Conservation (phyloP, 2,329 filamentous ascomycete genomes). For the Pseudocercospora crystallina region DNA sequence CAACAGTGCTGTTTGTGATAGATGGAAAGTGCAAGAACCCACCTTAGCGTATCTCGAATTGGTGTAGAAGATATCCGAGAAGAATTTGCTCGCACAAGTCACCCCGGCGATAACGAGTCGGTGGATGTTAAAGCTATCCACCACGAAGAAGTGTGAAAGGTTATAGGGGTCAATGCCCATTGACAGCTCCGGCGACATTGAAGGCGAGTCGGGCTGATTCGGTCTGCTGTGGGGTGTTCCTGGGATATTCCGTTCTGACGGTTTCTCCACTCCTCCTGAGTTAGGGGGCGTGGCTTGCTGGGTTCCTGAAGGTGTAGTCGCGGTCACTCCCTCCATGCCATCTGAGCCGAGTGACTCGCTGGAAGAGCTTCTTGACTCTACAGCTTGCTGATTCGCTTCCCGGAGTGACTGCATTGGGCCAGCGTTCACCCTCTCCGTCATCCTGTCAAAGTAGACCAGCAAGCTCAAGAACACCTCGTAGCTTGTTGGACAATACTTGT, state of each 20-base stretch:
- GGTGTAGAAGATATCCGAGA: conserved; percentile 97
- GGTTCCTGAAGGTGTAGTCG: conserved; percentile 31
- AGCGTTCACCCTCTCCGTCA: conserved; percentile 94
- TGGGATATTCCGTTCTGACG: conserved; percentile 31
- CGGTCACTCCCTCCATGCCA: conserved; percentile 31
- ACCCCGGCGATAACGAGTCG: conserved; percentile 94
- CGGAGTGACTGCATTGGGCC: conserved; percentile 67
- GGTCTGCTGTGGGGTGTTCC: conserved; percentile 39
- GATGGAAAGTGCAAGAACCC: conserved; percentile 30
- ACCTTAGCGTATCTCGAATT: conserved; percentile 99
- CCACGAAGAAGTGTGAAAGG: conserved; percentile 78
- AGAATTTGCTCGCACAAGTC: conserved; percentile 98
- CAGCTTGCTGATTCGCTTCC: conserved; percentile 51
- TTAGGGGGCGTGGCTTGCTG: conserved; percentile 51
- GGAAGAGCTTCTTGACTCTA: conserved; percentile 33
- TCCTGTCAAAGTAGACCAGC: conserved; percentile 95
- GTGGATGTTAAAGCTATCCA: conserved; percentile 99
- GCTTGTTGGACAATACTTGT: conserved; percentile 98
- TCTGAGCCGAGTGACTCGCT: conserved; percentile 30
- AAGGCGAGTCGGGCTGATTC: conserved; percentile 32
- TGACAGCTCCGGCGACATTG: conserved; percentile 36
- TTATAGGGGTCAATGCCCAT: conserved; percentile 47
- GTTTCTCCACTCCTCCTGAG: conserved; percentile 47
- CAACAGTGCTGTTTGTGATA: neutral
- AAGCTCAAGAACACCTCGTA: conserved; percentile 97